These are phyloP conservation scores for Miscanthus lutarioriparius DNA, from an alignment of 176 grass and related monocot species.

Conservation along the genomic window DNA sequence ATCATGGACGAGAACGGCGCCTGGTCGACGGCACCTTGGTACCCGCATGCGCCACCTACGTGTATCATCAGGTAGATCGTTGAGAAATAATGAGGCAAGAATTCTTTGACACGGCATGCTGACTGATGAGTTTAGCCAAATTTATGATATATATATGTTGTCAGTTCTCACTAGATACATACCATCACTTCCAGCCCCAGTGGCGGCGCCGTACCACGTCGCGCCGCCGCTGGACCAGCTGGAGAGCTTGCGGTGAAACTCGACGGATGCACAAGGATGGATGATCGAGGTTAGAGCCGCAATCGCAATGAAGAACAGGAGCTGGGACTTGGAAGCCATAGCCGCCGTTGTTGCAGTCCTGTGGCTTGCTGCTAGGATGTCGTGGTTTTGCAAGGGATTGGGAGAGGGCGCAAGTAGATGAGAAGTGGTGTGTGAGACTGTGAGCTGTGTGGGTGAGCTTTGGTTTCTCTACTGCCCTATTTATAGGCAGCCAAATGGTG, in stretches of 20 bases:
- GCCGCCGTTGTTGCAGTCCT: background rate
- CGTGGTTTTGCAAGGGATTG: conserved; percentile 6
- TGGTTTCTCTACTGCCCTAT: conserved; percentile 15
- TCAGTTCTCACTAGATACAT: background rate
- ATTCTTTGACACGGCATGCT: too few species aligned
- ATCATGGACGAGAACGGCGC: conserved; percentile 71
- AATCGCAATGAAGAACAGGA: conserved; percentile 8
- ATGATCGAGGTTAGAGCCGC: conserved; percentile 6
- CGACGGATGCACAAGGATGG: conserved; percentile 29
- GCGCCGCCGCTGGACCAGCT: conserved; percentile 47
- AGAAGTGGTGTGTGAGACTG: background rate
- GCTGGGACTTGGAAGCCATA: conserved; percentile 43
- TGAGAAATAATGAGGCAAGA: background rate
- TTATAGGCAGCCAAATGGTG: conserved; percentile 49
- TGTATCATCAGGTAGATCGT: background rate
- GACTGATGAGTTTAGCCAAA: background rate
- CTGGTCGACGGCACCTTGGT: conserved; percentile 46
- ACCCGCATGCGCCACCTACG: conserved; percentile 71
- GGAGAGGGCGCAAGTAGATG: background rate
- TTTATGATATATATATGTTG: background rate
- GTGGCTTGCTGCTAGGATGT: background rate
- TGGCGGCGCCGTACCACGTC: conserved; percentile 71
- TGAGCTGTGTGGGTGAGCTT: background rate
- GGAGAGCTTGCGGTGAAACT: conserved; percentile 57
- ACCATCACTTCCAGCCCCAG: conserved; percentile 79